These are phyloP conservation scores for Favolaschia claudopus DNA, from an alignment of 768 basidiomycete genomes.

Conservation along the genomic window DNA sequence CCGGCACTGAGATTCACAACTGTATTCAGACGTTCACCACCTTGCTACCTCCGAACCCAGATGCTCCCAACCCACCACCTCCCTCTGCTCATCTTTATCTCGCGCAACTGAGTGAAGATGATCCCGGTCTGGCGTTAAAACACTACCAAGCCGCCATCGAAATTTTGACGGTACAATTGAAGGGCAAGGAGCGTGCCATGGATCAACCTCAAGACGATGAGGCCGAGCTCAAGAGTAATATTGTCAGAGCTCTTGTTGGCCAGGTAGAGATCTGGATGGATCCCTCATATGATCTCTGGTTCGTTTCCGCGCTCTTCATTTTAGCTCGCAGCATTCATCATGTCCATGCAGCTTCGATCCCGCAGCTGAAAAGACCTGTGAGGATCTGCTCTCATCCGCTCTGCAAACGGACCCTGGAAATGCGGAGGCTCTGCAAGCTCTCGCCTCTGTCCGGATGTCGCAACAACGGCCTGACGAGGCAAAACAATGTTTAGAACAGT, in stretches of 20 bases:
- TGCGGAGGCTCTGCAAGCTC: conserved; percentile 77
- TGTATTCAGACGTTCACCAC: conserved; percentile 64
- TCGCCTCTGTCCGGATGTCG: conserved; percentile 90
- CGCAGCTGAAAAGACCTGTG: conserved; percentile 83
- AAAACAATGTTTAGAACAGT: conserved; percentile 67
- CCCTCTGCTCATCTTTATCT: conserved; percentile 89
- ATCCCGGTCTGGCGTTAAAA: conserved; percentile 74
- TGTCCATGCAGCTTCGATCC: conserved; percentile 82
- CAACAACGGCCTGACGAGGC: conserved; percentile 88
- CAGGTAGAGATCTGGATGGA: conserved; percentile 99
- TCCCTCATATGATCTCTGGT: conserved; percentile 88
- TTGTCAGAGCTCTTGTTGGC: conserved; percentile 81
- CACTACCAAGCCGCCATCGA: conserved; percentile 86
- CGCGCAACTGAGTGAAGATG: conserved; percentile 82
- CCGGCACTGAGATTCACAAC: conserved; percentile 3
- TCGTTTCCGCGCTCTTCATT: conserved; percentile 30
- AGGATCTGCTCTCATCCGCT: conserved; percentile 76
- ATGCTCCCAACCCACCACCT: conserved; percentile 67
- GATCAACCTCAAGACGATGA: conserved; percentile 54
- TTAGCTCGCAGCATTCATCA: not conserved
- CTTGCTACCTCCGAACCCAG: conserved; percentile 66
- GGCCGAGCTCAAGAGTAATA: conserved; percentile 67
- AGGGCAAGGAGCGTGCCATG: conserved; percentile 72
- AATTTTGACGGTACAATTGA: conserved; percentile 69
- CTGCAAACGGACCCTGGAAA: conserved; percentile 77